Base-by-base conservation (phyloP, 139 green algal genomes). In the Mychonastes homosphaera region DNA sequence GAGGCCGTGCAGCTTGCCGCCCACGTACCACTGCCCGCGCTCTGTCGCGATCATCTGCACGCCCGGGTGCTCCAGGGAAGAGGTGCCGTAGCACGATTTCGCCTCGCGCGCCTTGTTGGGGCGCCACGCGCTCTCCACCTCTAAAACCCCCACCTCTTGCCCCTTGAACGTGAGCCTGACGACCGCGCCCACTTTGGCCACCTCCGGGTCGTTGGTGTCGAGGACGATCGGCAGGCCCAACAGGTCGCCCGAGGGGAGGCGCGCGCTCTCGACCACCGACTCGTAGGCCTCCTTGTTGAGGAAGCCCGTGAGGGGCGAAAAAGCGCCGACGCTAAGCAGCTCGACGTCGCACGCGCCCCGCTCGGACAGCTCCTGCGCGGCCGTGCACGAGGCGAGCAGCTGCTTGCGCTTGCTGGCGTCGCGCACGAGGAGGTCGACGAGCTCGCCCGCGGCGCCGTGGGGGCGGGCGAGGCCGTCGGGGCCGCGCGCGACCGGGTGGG, bases 41-140 rank as follows among this genome's bases (percentile, higher is more conserved):
- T 96, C 88, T 74, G 77, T 88, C 28, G 79, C 64, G 53, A 96
- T 85, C 88, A 95, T 96, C 47, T 81, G 81, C n/a, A 92, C 84
- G 23, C 81, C 88, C 4, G 88, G 88, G 80, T 96, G 88, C 77
- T 95, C 88, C n/a, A 96, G 76, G 39, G 80, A 86, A 39, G 72
- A 75, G 35, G 83, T 94, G 56, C 84, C 80, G 68, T 96, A 96
- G 77, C 87, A 95, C 30, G 77, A 39, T 48, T 78, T 57, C 18
- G 80, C 82, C 62, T 81, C 74, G 26, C 32, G 18, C 0, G 58
- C 64, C 53, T 82, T 76, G 41, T 8, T 48, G 39, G 88, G 88
- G 39, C 46, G n/a, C 36, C 36, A 44, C 36, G 36, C 36, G 12
- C 48, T 38, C 21, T 19, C 10, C 28, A 35, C 24, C 15, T 29